Evolutionary conservation across 2,329 filamentous ascomycete genomes (phyloP), one percentile per base, ranked within the genome.

Genomic region (Aspergillus sp.): DNA sequence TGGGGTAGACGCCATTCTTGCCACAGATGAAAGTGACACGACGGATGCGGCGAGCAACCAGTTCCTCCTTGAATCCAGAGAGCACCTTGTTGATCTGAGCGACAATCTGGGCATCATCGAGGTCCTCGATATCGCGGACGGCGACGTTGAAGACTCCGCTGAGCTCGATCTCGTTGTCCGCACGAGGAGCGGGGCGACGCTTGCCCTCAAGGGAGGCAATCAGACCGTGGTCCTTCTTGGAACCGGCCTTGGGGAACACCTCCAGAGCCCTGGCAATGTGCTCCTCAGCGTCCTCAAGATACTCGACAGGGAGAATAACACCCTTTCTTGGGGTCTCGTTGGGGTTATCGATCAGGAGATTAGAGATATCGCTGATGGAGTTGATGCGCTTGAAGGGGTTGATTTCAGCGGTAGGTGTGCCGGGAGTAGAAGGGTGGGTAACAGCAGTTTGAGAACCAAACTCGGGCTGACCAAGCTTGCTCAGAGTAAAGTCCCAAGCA

Each of bases 321-420:
- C 95, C 95, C 83, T 95, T 96, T 72, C 95, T 88, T 31, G 85
- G 87, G 38, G 91, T 91, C 79, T 97, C 93, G 46, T 88, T 84
- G 22, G 68, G 68, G 57, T 87, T 85, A 74, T 90, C 89, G 67
- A 87, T 87, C 63, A 87, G 84, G 64, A 97, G 82, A 77, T 96
- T 97, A 17, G 92, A 92, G 90, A 99, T 92, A 75, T 99, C 95
- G 77, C 93, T 97, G 78, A 99, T 95, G 57, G 95, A 98, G 81
- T 91, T 89, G 72, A 98, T 90, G 70, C 93, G 89, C 81, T 92
- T 91, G 78, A 93, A 91, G 65, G 83, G 82, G 68, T 86, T 85
- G 68, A 83, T 85, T 64, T 83, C 84, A 7, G 79, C 76, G 25
- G 83, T 85, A 15, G 91, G 91, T 1, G 91, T 94, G 50, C 87